Evolutionary conservation across 345 rosid species (phyloP), one percentile per base, ranked within the genome.

Genomic region (Eucalyptus rudis): DNA sequence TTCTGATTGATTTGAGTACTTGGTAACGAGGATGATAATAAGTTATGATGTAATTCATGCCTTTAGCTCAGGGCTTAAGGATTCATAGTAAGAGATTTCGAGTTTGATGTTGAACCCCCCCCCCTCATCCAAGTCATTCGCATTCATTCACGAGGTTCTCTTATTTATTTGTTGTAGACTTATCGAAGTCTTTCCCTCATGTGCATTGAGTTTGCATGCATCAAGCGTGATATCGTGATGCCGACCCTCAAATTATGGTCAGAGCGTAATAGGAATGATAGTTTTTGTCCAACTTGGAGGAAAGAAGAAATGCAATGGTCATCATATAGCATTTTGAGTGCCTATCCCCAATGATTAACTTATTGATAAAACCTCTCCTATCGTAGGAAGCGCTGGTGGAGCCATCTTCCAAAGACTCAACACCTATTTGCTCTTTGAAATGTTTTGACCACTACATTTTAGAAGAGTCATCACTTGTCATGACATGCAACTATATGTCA

Each of bases 211-310:
- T 62, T 62, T 27, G 68, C 17, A 0, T 13, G 31, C 3, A 13
- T 13, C 9, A 0, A 6, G 33, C 3, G 25, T 4, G 16, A 27
- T 27, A 62, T 29, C 1, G 2, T 27, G 14, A 62, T 27, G 17
- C 9, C 0, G 1, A 13, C 17, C 68, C 31, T 13, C 17, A 13
- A 29, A 29, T 27, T 62, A 27, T 29, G 68, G 33, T 62, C 9
- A 1, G 29, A 3, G 17, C 3, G 0, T 29, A 3, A 29, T 62
- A 22, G 13, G 68, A 62, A 27, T 27, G 33, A 64, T 0, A n/a
- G 5, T 13, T 64, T 64, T 15, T 31, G 17, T n/a, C 3, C 20
- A n/a, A 66, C 40, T 14, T 29, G 36, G 20, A n/a, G 40, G 76
- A 66, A 66, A 15, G 20, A 31, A 66, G 11, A 66, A n/a, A 66